A percentile compares a stretch with the other conserved stretches of the same genome.
Evolutionary conservation across 225 moss, liverwort and hornwort genomes (phyloP).

Genomic region (Neckera pumila): DNA sequence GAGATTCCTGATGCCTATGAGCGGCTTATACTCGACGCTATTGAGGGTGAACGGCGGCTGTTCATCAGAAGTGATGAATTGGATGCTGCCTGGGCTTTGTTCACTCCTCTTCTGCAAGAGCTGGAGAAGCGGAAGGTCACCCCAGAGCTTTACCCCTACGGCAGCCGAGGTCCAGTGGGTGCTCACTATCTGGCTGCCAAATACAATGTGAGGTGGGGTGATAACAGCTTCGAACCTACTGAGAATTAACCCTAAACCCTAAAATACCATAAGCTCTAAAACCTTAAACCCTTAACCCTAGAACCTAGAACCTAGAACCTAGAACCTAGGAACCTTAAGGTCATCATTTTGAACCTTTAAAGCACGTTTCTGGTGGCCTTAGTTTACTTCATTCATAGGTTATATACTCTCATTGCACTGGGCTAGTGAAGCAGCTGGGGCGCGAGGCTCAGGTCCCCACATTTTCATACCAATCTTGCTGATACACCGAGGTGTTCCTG

Average conservation of each 20-base stretch:
- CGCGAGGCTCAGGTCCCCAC: background rate
- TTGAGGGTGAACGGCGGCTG: slow-evolving; percentile 81
- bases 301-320: background rate
- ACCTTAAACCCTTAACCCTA: background rate
- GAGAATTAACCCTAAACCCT: background rate
- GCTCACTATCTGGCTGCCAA: slow-evolving; percentile 94
- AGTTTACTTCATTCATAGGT: background rate
- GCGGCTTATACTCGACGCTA: slow-evolving; percentile 81
- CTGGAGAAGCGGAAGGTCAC: slow-evolving; percentile 53
- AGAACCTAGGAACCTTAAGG: background rate
- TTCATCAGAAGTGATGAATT: slow-evolving; percentile 94
- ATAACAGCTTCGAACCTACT: slow-evolving; percentile 37
- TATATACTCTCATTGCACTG: background rate
- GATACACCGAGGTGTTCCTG: background rate
- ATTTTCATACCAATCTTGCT: background rate
- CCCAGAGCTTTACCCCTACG: slow-evolving; percentile 90
- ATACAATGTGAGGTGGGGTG: slow-evolving; percentile 91
- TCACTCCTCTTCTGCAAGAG: slow-evolving; percentile 78
- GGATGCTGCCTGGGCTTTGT: slow-evolving; percentile 86
- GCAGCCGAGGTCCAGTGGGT: slow-evolving; percentile 90
- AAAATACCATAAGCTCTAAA: background rate
- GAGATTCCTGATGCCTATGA: slow-evolving; percentile 97
- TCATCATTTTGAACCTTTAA: background rate
- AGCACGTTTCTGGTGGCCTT: background rate
- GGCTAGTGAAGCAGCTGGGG: background rate